These are phyloP conservation scores for Sugiyamaella neomexicana DNA, from an alignment of 1,139 yeast species.

Conservation along the genomic window DNA sequence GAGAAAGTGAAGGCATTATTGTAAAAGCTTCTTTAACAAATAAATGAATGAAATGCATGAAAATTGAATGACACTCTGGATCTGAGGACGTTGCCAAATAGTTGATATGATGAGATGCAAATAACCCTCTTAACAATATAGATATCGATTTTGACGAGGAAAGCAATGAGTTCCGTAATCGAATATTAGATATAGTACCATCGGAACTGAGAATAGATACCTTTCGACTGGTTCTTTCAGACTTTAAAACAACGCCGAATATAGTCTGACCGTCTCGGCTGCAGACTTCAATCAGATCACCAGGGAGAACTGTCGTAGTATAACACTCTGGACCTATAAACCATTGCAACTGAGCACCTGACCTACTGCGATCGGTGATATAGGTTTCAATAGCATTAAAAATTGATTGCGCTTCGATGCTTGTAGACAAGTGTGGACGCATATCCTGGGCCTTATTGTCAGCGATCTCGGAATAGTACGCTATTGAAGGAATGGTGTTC, in stretches of 20 bases:
- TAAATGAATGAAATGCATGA: conserved; percentile 13
- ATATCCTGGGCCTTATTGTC: neutral
- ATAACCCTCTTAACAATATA: conserved; percentile 7
- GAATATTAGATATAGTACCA: neutral
- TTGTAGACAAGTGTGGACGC: neutral
- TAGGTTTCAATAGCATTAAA: neutral
- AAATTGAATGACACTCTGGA: neutral
- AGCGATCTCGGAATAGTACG: conserved; percentile 17
- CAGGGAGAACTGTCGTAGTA: conserved; percentile 5
- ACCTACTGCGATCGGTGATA: neutral
- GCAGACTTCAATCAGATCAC: conserved; percentile 23
- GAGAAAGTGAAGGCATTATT: conserved; percentile 19
- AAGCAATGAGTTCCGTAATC: neutral
- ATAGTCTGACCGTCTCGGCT: conserved; percentile 21
- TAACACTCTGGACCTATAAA: conserved; percentile 11
- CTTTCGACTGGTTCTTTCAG: neutral
- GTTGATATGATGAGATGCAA: neutral
- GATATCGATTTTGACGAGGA: neutral
- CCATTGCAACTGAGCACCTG: neutral
- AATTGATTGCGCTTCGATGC: neutral
- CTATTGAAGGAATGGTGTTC: conserved; percentile 16
- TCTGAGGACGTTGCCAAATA: neutral
- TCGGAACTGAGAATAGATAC: conserved; percentile 9
- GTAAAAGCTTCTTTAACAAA: conserved; percentile 17
- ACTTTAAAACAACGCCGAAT: conserved; percentile 18